Base-by-base conservation (phyloP, 2,329 filamentous ascomycete genomes). In the Apiospora aurea region DNA sequence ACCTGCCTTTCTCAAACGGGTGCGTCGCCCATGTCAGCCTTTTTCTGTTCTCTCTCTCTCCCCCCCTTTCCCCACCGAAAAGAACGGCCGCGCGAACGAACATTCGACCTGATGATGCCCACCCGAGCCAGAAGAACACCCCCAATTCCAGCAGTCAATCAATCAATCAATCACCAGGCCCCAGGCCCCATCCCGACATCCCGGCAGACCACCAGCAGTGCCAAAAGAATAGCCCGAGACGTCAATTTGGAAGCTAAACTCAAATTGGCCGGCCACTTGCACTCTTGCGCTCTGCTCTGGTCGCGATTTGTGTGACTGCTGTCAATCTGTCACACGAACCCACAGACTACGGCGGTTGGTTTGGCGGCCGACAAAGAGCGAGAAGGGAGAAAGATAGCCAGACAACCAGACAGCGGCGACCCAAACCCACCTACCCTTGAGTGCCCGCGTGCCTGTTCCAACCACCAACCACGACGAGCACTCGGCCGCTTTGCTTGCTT, bases 221-320 rank as follows among this genome's bases (percentile, higher is more conserved):
- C 16, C 53, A 61, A 61, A 61, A 34, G 24, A 61, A 61, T 16
- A 38, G 16, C 53, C 26, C 53, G 29, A 61, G 53, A 34, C 53
- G 29, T 64, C 57, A 41, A 64, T 64, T 64, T 64, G 57, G 57
- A 64, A 64, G 57, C 57, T 64, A 64, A 64, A n/a, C 57, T 64
- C 57, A n/a, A 41, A 41, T 41, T 14, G 41, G 57, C 57, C 29
- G 26, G 26, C 26, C 14, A 34, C n/a, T 57, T 57, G 18, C 26
- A 6, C 51, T 21, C 8, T 57, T 14, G 24, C 24, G 14, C 6
- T 43, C 8, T 43, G 41, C 34, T 38, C 34, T 57, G 51, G 21
- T n/a, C 10, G n/a, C n/a, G 46, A n/a, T 49, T 49, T 49, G 51
- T 53, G 51, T 53, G 51, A 53, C 51, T 29, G 51, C 53, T 61